A percentile compares a stretch with the other conserved stretches of the same genome.
Conservation (phyloP, 495 filamentous ascomycete species). For the Trichoderma asperelloides region DNA sequence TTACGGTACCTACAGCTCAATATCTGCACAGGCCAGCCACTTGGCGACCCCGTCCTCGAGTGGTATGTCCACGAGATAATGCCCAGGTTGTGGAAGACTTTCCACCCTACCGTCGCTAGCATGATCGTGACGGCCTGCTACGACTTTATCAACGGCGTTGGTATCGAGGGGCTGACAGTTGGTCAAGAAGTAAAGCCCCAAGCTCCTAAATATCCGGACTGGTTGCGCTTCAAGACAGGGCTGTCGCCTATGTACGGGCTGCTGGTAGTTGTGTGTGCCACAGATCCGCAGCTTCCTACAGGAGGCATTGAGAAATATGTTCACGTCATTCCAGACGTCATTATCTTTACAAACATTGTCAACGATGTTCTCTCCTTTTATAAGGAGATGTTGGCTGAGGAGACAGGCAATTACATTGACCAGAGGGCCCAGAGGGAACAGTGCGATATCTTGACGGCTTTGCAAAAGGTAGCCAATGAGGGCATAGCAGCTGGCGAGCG, state of each 20-base stretch:
- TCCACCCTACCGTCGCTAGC: neutral
- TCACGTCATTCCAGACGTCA: neutral
- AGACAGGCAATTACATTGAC: neutral
- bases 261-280: neutral
- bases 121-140: neutral
- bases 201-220: neutral
- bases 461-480: neutral
- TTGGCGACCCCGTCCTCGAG: neutral
- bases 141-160: neutral
- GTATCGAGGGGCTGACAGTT: neutral
- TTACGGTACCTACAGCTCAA: neutral
- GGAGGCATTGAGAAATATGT: neutral
- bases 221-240: neutral
- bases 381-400: neutral
- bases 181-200: neutral
- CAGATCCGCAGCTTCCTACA: neutral
- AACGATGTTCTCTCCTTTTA: neutral
- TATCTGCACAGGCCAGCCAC: neutral
- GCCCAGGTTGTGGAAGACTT: neutral
- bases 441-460: neutral
- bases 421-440: neutral
- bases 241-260: neutral
- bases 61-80: neutral
- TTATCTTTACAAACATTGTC: slow-evolving; percentile 1
- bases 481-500: neutral